Evolutionary conservation across 805 yeast species (phyloP).

Genomic region (Nakazawaea siamensis): DNA sequence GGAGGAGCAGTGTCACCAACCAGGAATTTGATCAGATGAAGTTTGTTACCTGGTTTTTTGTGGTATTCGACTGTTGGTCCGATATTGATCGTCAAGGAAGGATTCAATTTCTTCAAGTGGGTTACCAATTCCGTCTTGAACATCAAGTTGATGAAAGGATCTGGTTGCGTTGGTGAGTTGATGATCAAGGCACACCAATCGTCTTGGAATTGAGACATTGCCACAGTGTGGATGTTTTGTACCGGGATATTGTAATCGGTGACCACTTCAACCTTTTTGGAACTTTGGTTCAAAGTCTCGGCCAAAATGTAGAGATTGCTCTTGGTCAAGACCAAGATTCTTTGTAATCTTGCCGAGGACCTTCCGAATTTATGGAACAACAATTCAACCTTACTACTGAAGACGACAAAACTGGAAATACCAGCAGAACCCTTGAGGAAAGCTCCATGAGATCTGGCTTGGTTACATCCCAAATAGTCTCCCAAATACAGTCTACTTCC

Average conservation of each 20-base stretch:
- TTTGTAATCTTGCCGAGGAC: slow-evolving; percentile 71
- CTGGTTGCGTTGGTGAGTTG: slow-evolving; percentile 55
- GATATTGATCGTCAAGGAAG: slow-evolving; percentile 51
- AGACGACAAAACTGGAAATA: slow-evolving; percentile 60
- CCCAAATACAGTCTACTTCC: slow-evolving; percentile 90
- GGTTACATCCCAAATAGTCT: slow-evolving; percentile 87
- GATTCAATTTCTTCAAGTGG: slow-evolving; percentile 55
- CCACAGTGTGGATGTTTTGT: slow-evolving; percentile 48
- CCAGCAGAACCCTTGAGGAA: slow-evolving; percentile 65
- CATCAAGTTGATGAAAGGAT: slow-evolving; percentile 67
- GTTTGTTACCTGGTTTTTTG: slow-evolving; percentile 81
- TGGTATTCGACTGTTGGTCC: slow-evolving; percentile 72
- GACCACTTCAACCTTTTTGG: slow-evolving; percentile 40
- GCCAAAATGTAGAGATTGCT: slow-evolving; percentile 60
- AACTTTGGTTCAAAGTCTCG: slow-evolving; percentile 55
- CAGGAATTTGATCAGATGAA: slow-evolving; percentile 64
- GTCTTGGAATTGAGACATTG: slow-evolving; percentile 73
- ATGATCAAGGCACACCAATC: slow-evolving; percentile 81
- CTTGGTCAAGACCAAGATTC: slow-evolving; percentile 64
- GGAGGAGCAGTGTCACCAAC: slow-evolving; percentile 56
- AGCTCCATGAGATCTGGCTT: slow-evolving; percentile 64
- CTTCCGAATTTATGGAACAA: slow-evolving; percentile 86
- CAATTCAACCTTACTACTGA: slow-evolving; percentile 77
- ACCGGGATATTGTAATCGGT: slow-evolving; percentile 61
- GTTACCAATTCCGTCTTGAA: slow-evolving; percentile 88